Base-by-base conservation (phyloP, 176 grass and related monocot genomes). In the Zizania latifolia region DNA sequence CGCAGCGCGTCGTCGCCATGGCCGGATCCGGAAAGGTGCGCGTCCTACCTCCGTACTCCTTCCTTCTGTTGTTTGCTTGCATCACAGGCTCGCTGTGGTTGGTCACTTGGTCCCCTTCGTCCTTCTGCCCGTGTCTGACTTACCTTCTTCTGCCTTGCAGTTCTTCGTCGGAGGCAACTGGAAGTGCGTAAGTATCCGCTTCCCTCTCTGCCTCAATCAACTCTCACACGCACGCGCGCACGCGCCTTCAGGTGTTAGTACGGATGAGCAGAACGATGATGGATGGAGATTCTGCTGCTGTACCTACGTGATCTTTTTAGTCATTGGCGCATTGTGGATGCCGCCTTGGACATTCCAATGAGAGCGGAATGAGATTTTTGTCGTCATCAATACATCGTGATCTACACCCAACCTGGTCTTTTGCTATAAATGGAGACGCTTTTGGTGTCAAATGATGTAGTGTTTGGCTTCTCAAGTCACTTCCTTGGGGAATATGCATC, bases 91-190 rank as follows among this genome's bases (percentile, higher is more conserved):
- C n/a, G n/a, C n/a, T n/a, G n/a, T 54, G 43, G 10, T 57, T 43
- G 5, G 41, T 65, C 4, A 59, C 16, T 4, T 43, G 40, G 19
- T 39, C 14, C 83, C 39, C 61, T 2, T 77, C 28, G 11, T 12
- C 84, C 8, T 65, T 44, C 12, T 37, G 58, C 62, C 5, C 38
- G 27, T 28, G 27, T 35, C 46, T 36, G 19, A 19, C 16, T 56
- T 79, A 21, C 1, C 26, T 29, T 73, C 15, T 62, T 2, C 70
- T 36, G 12, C 23, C 36, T 77, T 77, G 86, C 89, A 99, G 95
- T 99, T 99, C 86, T 99, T 99, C 79, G 91, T 99, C 21, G 95
- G 95, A 58, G 95, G 95, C 68, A 99, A 99, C 82, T 99, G 95
- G 95, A 99, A 99, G 86, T 99, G 91, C 70, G 95, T 99, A 92